A percentile compares a stretch with the other conserved stretches of the same genome.
Evolutionary conservation across 2,329 filamentous ascomycete genomes (phyloP).

Genomic region (Phoma sp.): DNA sequence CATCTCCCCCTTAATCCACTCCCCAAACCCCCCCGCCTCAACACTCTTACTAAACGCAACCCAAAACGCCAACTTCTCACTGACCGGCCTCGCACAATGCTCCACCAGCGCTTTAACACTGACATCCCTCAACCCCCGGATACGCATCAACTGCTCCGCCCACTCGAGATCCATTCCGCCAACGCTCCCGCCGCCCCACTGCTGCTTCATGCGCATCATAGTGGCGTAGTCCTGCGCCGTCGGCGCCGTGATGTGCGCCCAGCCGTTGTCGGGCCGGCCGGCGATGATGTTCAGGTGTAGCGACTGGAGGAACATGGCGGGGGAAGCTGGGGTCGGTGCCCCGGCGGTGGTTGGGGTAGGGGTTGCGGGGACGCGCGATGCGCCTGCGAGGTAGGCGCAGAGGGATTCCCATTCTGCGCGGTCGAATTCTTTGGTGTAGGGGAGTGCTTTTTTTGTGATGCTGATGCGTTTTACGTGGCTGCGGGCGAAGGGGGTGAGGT

Average conservation of each 20-base stretch:
- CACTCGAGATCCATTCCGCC: constrained; percentile 57
- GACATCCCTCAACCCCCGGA: constrained; percentile 59
- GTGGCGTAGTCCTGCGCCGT: constrained; percentile 28
- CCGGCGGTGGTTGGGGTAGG: not conserved
- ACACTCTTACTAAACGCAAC: constrained; percentile 67
- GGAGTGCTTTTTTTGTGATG: constrained; percentile 62
- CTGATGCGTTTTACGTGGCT: constrained; percentile 58
- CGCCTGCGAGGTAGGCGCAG: constrained; percentile 50
- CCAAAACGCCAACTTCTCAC: constrained; percentile 63
- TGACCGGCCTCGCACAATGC: constrained; percentile 60
- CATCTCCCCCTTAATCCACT: constrained; percentile 57
- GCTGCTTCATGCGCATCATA: constrained; percentile 35
- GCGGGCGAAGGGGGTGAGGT: constrained; percentile 60
- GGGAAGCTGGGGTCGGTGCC: not conserved
- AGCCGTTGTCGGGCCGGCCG: constrained; percentile 57
- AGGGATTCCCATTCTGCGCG: constrained; percentile 62
- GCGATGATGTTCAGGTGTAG: constrained; percentile 61
- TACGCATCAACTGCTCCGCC: constrained; percentile 61
- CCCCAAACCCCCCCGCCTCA: constrained; percentile 59
- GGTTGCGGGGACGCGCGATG: not conserved
- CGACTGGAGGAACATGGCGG: constrained; percentile 21
- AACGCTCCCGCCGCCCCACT: constrained; percentile 30
- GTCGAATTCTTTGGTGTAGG: constrained; percentile 62
- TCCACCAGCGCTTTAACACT: constrained; percentile 62
- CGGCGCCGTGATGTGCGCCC: constrained; percentile 54